These are phyloP conservation scores for Zangia roseola DNA, from an alignment of 768 basidiomycete species.

Conservation along the genomic window DNA sequence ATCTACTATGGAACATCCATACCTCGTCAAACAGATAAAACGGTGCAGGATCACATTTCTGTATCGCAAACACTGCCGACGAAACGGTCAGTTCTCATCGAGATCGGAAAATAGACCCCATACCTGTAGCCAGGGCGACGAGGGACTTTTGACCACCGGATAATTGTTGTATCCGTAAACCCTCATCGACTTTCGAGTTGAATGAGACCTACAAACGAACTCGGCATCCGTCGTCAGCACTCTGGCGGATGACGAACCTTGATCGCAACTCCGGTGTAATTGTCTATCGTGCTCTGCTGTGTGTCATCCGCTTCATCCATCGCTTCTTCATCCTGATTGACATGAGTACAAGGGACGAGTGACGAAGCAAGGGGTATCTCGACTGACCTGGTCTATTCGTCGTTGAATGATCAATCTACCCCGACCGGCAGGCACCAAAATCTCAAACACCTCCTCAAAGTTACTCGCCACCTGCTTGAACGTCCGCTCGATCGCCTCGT, in stretches of 20 bases:
- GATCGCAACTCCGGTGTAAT: slow-evolving; percentile 96
- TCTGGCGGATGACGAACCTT: slow-evolving; percentile 50
- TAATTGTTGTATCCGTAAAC: slow-evolving; percentile 91
- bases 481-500: slow-evolving; percentile 97
- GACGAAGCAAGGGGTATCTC: not conserved
- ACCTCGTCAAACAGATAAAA: slow-evolving; percentile 99
- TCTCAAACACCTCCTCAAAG: slow-evolving; percentile 97
- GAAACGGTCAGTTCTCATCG: slow-evolving; percentile 2
- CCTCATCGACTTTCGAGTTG: slow-evolving; percentile 98
- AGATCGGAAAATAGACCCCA: slow-evolving; percentile 6
- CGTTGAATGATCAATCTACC: slow-evolving; percentile 92
- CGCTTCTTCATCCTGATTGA: slow-evolving; percentile 56
- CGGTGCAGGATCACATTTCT: slow-evolving; percentile 98
- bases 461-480: slow-evolving; percentile 98
- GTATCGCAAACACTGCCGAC: slow-evolving; percentile 89
- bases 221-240: not conserved
- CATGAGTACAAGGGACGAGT: not conserved
- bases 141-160: slow-evolving; percentile 98
- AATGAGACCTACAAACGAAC: slow-evolving; percentile 77
- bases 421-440: slow-evolving; percentile 89
- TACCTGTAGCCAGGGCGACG: slow-evolving; percentile 91
- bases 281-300: slow-evolving; percentile 79
- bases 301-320: slow-evolving; percentile 73
- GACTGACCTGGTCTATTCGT: slow-evolving; percentile 72
- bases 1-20: not conserved